Conservation (phyloP, 1,139 yeast species). For the Hyphopichia wangnamkhiaoensis region DNA sequence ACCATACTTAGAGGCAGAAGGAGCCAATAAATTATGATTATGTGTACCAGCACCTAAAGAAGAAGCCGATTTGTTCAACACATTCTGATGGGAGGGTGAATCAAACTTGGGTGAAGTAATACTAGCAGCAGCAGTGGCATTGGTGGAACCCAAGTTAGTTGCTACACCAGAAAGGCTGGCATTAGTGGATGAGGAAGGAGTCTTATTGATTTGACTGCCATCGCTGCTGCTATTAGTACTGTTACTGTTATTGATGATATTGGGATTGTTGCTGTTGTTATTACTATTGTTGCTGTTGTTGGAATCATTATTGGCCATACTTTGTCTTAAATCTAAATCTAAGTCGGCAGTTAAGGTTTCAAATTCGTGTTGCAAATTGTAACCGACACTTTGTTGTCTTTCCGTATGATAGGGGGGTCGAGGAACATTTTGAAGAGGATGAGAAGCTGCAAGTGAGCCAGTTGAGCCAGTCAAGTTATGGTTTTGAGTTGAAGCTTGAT, state of each 20-base stretch:
- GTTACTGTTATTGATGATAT: too few species aligned
- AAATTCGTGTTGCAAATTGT: slow-evolving; percentile 48
- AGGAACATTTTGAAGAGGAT: neutral
- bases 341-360: slow-evolving; percentile 49
- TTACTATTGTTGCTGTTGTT: slow-evolving; percentile 15
- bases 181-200: slow-evolving; percentile 18
- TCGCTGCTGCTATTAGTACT: slow-evolving; percentile 17
- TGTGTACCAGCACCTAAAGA: neutral
- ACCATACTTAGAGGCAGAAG: slow-evolving; percentile 23
- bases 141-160: slow-evolving; percentile 10
- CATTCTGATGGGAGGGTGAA: neutral
- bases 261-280: slow-evolving; percentile 36
- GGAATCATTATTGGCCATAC: slow-evolving; percentile 10
- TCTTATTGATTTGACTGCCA: slow-evolving; percentile 38
- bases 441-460: neutral
- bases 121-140: slow-evolving; percentile 1
- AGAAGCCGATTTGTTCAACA: neutral
- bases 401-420: slow-evolving; percentile 19
- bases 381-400: slow-evolving; percentile 46
- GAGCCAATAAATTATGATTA: slow-evolving; percentile 22
- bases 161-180: slow-evolving; percentile 14
- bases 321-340: slow-evolving; percentile 43
- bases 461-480: too few species aligned
- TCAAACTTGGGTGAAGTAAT: slow-evolving; percentile 1
- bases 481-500: neutral